Evolutionary conservation across 768 basidiomycete species (phyloP), one percentile per base, ranked within the genome.

Genomic region (Wakefieldia striispora): DNA sequence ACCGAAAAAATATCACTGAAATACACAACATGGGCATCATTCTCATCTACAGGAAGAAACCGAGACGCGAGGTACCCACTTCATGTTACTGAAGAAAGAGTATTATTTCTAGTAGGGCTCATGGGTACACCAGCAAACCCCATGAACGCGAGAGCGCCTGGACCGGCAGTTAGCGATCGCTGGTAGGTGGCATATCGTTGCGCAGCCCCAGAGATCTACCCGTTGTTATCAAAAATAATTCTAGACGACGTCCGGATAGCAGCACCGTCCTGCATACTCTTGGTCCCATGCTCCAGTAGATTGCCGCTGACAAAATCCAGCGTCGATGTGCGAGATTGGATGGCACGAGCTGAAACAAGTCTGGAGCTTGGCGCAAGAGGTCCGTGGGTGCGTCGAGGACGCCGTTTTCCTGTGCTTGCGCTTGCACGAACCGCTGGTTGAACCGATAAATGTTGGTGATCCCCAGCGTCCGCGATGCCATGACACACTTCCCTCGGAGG

Each of bases 71-170:
- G 42, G 12, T 10, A 57, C 70, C 55, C 26, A 73, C 74, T 74
- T 74, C 26, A 39, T 57, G 33, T 65, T 63, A 27, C 61, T 54
- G 27, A 63, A 58, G n/a, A 48, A 59, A 65, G 12, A 53, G 53
- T 17, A 52, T 51, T 4, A 69, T 46, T 26, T 70, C 69, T 3
- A 71, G 72, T n/a, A 73, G 37, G 12, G 65, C 62, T 42, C 5
- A 70, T 31, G 5, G 72, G 67, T 10, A 72, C 51, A 9, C 49
- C 36, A 8, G 68, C 65, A 49, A 73, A 75, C n/a, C 62, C 57
- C 51, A 68, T 63, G 37, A 68, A 48, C 7, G 58, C 61, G 36
- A 66, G 72, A 0, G 68, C 58, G 29, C 67, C 66, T 0, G 59
- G 53, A n/a, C 62, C 55, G 1, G 67, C 70, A 19, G 65, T 65